A percentile compares a stretch with the other conserved stretches of the same genome.
These are phyloP conservation scores for Discostella stelligeroides DNA, from an alignment of 108 stramenopile genomes.

Conservation along the genomic window DNA sequence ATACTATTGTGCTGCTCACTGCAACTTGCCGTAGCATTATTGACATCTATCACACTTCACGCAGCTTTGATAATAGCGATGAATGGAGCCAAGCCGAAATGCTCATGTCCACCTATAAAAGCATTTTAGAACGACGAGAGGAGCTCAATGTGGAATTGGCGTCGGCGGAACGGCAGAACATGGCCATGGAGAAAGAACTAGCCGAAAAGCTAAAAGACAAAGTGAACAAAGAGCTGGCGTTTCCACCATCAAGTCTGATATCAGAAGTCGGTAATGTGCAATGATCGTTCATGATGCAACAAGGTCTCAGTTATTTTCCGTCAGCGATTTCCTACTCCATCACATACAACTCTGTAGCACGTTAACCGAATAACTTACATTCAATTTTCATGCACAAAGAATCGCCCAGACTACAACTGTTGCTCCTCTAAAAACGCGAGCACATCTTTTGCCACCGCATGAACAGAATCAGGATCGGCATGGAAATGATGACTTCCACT, in stretches of 20 bases:
- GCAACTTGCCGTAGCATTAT: background rate
- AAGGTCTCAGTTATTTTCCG: too few species aligned
- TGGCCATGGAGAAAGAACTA: slow-evolving; percentile 30
- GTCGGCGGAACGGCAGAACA: slow-evolving; percentile 18
- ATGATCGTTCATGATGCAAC: too few species aligned
- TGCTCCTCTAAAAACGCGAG: slow-evolving; percentile 34
- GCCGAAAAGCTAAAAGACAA: slow-evolving; percentile 23
- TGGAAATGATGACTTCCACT: slow-evolving; percentile 87
- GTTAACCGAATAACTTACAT: too few species aligned
- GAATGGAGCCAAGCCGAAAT: slow-evolving; percentile 50
- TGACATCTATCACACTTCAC: background rate
- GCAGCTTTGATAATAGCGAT: slow-evolving; percentile 25
- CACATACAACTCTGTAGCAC: too few species aligned
- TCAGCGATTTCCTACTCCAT: too few species aligned
- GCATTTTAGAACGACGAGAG: slow-evolving; percentile 38
- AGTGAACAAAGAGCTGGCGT: slow-evolving; percentile 27
- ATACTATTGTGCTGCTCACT: background rate
- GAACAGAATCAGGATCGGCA: slow-evolving; percentile 75
- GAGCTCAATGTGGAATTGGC: slow-evolving; percentile 21
- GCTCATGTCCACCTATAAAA: slow-evolving; percentile 42
- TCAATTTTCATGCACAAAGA: too few species aligned
- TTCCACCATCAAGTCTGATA: slow-evolving; percentile 37
- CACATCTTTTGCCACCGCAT: slow-evolving; percentile 52
- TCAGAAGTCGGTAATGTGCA: background rate
- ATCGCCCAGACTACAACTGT: slow-evolving; percentile 7